Percentiles rank a stretch among this genome's conserved stretches.
Conservation (phyloP, 2,329 filamentous ascomycete species). For the Nannizzia gypsea region DNA sequence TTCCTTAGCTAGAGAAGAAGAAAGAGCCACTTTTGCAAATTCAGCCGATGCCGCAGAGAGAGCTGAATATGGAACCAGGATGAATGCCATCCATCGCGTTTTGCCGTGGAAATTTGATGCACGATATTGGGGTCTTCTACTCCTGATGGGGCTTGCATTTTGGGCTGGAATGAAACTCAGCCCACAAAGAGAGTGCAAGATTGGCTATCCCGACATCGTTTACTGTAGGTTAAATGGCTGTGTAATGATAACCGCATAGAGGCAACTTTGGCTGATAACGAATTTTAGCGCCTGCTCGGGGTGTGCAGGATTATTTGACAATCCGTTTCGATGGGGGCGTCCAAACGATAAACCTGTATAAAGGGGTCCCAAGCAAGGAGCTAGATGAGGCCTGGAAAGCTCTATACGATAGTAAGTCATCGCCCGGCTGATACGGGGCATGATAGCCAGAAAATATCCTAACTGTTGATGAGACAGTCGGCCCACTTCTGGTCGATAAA, state of each 20-base stretch:
- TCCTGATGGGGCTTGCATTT: background rate
- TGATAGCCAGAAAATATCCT: background rate
- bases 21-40: background rate
- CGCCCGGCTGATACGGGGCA: background rate
- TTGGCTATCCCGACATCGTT: background rate
- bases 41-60: background rate
- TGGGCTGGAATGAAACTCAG: background rate
- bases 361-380: slow-evolving; percentile 6
- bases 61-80: background rate
- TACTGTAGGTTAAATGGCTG: background rate
- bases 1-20: background rate
- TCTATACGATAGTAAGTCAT: slow-evolving; percentile 10
- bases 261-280: background rate
- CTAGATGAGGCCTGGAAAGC: slow-evolving; percentile 12
- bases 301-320: background rate
- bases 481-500: slow-evolving; percentile 9
- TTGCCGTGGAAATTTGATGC: too few relatives aligned
- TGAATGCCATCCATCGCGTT: too few relatives aligned
- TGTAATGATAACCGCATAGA: background rate
- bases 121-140: background rate
- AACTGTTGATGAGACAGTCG: slow-evolving; percentile 2
- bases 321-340: slow-evolving; percentile 11
- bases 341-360: slow-evolving; percentile 8
- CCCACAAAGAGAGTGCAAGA: background rate
- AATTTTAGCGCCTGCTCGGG: slow-evolving; percentile 8